Percentiles rank a stretch among this genome's conserved stretches.
These are phyloP conservation scores for Cytospora piceae DNA, from an alignment of 2,329 filamentous ascomycete species.

Conservation along the genomic window DNA sequence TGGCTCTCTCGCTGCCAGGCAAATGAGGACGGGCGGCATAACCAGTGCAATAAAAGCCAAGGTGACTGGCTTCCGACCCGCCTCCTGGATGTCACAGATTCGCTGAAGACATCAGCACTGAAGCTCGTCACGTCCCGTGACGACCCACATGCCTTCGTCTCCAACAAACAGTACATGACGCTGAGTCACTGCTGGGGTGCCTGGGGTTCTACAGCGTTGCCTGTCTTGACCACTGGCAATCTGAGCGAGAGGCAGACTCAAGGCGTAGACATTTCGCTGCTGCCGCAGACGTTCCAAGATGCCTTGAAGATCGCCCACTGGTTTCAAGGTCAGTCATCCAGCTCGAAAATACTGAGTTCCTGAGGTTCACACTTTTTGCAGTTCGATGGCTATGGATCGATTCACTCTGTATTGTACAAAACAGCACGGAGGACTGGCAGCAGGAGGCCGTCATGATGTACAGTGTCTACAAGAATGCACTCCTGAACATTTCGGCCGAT, in stretches of 20 bases:
- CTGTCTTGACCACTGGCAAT: slow-evolving; percentile 1
- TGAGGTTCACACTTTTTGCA: not conserved
- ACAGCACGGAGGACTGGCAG: slow-evolving; percentile 26
- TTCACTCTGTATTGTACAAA: slow-evolving; percentile 24
- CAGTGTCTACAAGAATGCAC: slow-evolving; percentile 22
- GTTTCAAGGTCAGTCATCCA: slow-evolving; percentile 19
- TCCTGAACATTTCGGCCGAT: slow-evolving; percentile 19
- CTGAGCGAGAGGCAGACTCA: slow-evolving; percentile 2
- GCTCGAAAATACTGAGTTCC: not conserved
- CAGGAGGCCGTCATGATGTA: slow-evolving; percentile 28
- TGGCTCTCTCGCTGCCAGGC: slow-evolving; percentile 24
- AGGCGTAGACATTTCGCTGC: slow-evolving; percentile 4
- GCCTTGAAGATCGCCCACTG: slow-evolving; percentile 18
- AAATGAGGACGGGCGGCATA: slow-evolving; percentile 24
- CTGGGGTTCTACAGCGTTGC: not conserved
- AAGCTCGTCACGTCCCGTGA: not conserved
- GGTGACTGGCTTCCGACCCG: slow-evolving; percentile 6
- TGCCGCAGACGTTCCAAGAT: slow-evolving; percentile 12
- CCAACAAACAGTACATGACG: slow-evolving; percentile 8
- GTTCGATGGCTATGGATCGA: slow-evolving; percentile 25
- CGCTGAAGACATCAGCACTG: slow-evolving; percentile 1
- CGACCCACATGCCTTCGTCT: not conserved
- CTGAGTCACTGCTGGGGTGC: slow-evolving; percentile 24
- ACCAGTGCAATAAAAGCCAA: slow-evolving; percentile 7
- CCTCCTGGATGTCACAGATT: not conserved